Base-by-base conservation (phyloP, 2,329 filamentous ascomycete species). In the Tolypocladium pustulatum region DNA sequence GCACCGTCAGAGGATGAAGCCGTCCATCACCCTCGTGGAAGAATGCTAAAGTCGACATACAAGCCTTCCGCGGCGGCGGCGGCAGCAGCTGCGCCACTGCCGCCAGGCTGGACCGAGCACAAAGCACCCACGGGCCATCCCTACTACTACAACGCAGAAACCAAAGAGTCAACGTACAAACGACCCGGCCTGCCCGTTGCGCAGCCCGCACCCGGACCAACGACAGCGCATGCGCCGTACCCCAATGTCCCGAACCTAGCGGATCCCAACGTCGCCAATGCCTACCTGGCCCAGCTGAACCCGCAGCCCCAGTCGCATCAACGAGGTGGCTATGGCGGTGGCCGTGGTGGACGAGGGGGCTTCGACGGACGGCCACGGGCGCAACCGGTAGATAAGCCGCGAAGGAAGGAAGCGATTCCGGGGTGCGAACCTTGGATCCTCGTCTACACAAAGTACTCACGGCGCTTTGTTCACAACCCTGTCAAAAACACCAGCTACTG, bases 101-200 rank as follows among this genome's bases (percentile, higher is more conserved):
- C 86, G 34, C 79, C 86, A 51, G 91, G 90, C 62, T 97, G 92
- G 92, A 90, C 89, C n/a, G 90, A 96, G 72, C 91, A 97, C 75
- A 92, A 87, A 73, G 91, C 92, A 57, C 92, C 91, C 7, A 87
- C 88, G 56, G 91, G 91, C 5, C 91, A 96, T 72, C 81, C 81
- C 34, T 97, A 96, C 76, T 97, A 92, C 74, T 94, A 95, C 76
- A 88, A 96, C 75, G 78, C 85, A 53, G 78, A 82, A 58, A 93
- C 90, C 1, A 91, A 94, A 67, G 83, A 90, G 67, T 96, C 92
- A 1, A 96, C 92, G 51, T 97, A 96, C 72, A 88, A 81, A 43
- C 85, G 90, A 38, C 92, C 92, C n/a, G 75, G 75, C 60, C 69
- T 54, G 40, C 58, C 73, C 12, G 62, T 64, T 43, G 41, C 63